Conservation (phyloP, 2,329 filamentous ascomycete genomes). For the Colletotrichum incanum region DNA sequence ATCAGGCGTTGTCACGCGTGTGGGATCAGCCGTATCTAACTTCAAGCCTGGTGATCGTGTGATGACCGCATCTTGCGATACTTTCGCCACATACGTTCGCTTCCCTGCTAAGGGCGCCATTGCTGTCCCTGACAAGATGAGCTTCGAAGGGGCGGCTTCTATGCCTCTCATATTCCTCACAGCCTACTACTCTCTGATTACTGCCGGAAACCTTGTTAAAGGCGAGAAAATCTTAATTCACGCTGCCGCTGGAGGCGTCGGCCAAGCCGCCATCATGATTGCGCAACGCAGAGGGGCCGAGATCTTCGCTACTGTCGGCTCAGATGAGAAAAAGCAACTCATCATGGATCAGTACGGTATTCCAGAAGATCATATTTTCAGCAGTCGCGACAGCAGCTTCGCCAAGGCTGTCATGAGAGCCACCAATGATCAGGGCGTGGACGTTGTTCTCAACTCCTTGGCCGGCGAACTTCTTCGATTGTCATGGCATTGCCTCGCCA, state of each 20-base stretch:
- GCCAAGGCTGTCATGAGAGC: slow-evolving; percentile 48
- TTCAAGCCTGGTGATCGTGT: slow-evolving; percentile 53
- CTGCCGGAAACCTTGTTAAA: slow-evolving; percentile 50
- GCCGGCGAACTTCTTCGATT: slow-evolving; percentile 59
- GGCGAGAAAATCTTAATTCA: slow-evolving; percentile 60
- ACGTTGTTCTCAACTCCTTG: slow-evolving; percentile 59
- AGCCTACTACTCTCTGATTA: slow-evolving; percentile 49
- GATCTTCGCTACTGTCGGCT: slow-evolving; percentile 59
- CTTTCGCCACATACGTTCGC: slow-evolving; percentile 46
- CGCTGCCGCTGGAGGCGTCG: slow-evolving; percentile 56
- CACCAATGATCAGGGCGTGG: slow-evolving; percentile 52
- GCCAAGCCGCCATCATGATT: slow-evolving; percentile 58
- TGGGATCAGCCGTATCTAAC: slow-evolving; percentile 50
- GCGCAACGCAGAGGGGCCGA: slow-evolving; percentile 57
- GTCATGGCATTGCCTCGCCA: slow-evolving; percentile 61
- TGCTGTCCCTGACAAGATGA: slow-evolving; percentile 56
- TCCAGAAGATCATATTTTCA: slow-evolving; percentile 49
- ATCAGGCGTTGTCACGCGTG: slow-evolving; percentile 51
- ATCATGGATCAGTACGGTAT: slow-evolving; percentile 49
- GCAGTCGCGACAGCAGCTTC: slow-evolving; percentile 51
- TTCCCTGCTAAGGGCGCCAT: slow-evolving; percentile 46
- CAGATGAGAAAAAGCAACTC: slow-evolving; percentile 50
- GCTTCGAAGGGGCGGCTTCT: slow-evolving; percentile 56
- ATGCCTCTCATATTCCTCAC: slow-evolving; percentile 50
- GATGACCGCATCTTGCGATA: slow-evolving; percentile 44